Evolutionary conservation across 441 rosid species (phyloP).

Genomic region (Macaranga tanarius): DNA sequence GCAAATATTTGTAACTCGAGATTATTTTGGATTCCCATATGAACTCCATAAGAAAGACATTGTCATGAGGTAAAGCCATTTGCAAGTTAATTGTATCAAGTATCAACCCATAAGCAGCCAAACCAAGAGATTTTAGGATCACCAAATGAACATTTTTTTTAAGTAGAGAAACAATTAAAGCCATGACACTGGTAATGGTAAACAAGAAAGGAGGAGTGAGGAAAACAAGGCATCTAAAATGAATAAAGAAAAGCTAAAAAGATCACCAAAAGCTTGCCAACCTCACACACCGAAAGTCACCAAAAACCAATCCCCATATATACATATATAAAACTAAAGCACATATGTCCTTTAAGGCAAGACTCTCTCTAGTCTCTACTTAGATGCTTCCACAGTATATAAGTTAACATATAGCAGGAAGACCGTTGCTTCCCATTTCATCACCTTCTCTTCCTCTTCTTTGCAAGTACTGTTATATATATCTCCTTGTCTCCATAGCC

Average conservation of each 20-base stretch:
- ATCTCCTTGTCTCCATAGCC: not conserved
- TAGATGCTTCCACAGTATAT: not conserved
- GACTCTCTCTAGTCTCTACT: not conserved
- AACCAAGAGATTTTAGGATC: constrained; percentile 10
- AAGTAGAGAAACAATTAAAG: not conserved
- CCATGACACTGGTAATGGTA: not conserved
- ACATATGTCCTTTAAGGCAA: not conserved
- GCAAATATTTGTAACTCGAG: too few relatives aligned
- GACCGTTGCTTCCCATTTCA: constrained; percentile 8
- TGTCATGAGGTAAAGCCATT: too few relatives aligned
- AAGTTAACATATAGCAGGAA: not conserved
- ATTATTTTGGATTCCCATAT: too few relatives aligned
- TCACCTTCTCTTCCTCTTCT: not conserved
- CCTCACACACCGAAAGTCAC: constrained; percentile 31
- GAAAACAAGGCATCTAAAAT: constrained; percentile 29
- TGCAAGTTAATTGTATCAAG: not conserved
- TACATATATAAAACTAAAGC: not conserved
- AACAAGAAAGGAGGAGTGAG: not conserved
- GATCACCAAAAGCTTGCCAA: constrained; percentile 7
- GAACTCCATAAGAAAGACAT: too few relatives aligned
- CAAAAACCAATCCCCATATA: constrained; percentile 1
- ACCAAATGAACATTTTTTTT: not conserved
- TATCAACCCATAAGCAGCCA: not conserved
- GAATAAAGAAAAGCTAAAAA: constrained; percentile 21
- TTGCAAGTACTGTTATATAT: too few relatives aligned